A percentile compares a stretch with the other conserved stretches of the same genome.
Conservation (phyloP, 768 basidiomycete genomes). For the Postia placenta region DNA sequence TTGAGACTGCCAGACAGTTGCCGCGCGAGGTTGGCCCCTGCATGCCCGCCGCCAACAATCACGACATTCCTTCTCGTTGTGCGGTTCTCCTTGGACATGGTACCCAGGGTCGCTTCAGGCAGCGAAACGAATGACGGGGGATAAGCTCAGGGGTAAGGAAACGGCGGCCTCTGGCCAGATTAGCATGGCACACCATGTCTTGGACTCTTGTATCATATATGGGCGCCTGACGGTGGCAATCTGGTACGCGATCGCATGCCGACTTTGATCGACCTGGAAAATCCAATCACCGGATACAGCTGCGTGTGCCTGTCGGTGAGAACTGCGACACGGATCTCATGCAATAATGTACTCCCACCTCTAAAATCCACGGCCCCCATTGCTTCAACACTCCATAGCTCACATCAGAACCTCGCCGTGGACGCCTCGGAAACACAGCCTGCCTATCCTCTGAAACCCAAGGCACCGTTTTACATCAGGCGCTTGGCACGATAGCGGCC, state of each 20-base stretch:
- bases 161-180: background rate
- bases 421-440: too few relatives aligned
- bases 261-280: background rate
- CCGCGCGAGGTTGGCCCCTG: constrained; percentile 40
- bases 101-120: background rate
- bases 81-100: constrained; percentile 2
- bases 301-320: too few relatives aligned
- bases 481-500: too few relatives aligned
- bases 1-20: constrained; percentile 46
- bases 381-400: too few relatives aligned
- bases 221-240: background rate
- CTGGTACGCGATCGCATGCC: background rate
- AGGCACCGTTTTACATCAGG: too few relatives aligned
- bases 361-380: too few relatives aligned
- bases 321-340: too few relatives aligned
- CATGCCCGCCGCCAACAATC: constrained; percentile 54
- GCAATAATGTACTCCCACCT: too few relatives aligned
- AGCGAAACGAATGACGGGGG: background rate
- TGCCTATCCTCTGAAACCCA: too few relatives aligned
- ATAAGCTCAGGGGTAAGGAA: background rate
- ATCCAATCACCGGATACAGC: too few relatives aligned
- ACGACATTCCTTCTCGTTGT: constrained; percentile 33
- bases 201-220: background rate
- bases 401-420: too few relatives aligned
- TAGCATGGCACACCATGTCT: background rate